These are phyloP conservation scores for Phytophthora constricta DNA, from an alignment of 352 stramenopile species.

Conservation along the genomic window DNA sequence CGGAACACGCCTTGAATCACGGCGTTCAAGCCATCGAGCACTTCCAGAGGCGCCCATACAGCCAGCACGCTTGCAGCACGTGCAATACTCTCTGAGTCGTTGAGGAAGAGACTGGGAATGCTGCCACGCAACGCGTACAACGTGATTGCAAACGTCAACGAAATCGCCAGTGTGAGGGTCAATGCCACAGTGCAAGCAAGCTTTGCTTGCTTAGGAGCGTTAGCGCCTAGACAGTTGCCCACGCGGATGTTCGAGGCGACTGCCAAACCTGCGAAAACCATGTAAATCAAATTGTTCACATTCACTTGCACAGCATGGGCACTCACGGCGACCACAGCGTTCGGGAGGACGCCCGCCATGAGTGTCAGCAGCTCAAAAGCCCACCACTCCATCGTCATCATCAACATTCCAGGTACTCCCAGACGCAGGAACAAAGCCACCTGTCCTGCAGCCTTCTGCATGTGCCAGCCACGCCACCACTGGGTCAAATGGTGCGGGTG, in stretches of 20 bases:
- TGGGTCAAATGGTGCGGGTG: conserved; percentile 38
- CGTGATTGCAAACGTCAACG: conserved; percentile 29
- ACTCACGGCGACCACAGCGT: conserved; percentile 59
- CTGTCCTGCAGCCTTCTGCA: conserved; percentile 37
- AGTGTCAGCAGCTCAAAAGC: conserved; percentile 71
- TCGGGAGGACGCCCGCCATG: conserved; percentile 53
- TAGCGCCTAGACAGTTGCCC: conserved; percentile 67
- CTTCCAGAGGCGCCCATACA: conserved; percentile 49
- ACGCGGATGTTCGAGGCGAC: conserved; percentile 66
- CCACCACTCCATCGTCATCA: conserved; percentile 77
- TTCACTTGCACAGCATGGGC: conserved; percentile 71
- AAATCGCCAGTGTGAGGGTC: conserved; percentile 39
- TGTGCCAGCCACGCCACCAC: conserved; percentile 61
- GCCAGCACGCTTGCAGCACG: conserved; percentile 50
- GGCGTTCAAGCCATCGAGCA: conserved; percentile 60
- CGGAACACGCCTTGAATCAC: conserved; percentile 75
- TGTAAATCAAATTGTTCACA: conserved; percentile 69
- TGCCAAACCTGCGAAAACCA: conserved; percentile 63
- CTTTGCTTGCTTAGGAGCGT: conserved; percentile 48
- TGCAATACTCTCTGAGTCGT: conserved; percentile 40
- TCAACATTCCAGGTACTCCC: conserved; percentile 56
- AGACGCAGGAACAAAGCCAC: conserved; percentile 54
- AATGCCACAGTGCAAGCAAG: conserved; percentile 49
- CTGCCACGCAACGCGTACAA: conserved; percentile 28
- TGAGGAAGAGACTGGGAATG: conserved; percentile 56